phyloP scores from a whole-genome alignment of 306 rosid genomes.

The Geum urbanum region DNA sequence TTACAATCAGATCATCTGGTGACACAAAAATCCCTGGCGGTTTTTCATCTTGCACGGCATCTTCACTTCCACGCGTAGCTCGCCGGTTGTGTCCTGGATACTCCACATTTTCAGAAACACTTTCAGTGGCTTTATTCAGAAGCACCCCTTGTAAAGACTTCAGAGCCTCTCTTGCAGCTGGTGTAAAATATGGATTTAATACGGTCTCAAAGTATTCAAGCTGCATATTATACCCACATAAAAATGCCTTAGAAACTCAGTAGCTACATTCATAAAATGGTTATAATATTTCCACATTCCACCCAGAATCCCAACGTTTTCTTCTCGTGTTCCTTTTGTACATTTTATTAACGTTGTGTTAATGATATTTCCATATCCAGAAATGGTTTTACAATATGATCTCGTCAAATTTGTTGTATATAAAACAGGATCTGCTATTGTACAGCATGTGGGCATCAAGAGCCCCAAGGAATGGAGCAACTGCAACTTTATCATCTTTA shows the following conservation, averaged over 20 bases:
- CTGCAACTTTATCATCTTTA: not conserved
- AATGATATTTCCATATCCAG: not conserved
- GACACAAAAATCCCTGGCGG: constrained; percentile 63
- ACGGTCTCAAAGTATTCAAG: constrained; percentile 95
- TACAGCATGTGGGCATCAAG: not conserved
- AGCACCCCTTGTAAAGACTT: constrained; percentile 89
- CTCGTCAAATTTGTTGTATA: not conserved
- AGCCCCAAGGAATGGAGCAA: constrained; percentile 8
- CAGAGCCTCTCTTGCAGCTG: constrained; percentile 91
- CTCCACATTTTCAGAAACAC: constrained; percentile 58
- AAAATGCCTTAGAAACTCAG: constrained; percentile 1
- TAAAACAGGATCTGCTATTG: not conserved
- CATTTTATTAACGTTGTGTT: not conserved
- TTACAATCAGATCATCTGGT: constrained; percentile 96
- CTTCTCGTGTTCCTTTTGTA: not conserved
- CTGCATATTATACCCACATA: constrained; percentile 48
- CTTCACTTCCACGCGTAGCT: constrained; percentile 95
- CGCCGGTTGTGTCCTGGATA: constrained; percentile 91
- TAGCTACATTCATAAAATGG: not conserved
- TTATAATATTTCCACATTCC: not conserved
- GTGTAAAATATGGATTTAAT: constrained; percentile 84
- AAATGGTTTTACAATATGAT: not conserved
- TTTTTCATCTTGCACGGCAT: constrained; percentile 69
- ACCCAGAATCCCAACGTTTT: not conserved
- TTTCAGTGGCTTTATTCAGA: constrained; percentile 93